Evolutionary conservation across 2,329 filamentous ascomycete species (phyloP), one percentile per base, ranked within the genome.

Genomic region (Clarireedia monteithiana): DNA sequence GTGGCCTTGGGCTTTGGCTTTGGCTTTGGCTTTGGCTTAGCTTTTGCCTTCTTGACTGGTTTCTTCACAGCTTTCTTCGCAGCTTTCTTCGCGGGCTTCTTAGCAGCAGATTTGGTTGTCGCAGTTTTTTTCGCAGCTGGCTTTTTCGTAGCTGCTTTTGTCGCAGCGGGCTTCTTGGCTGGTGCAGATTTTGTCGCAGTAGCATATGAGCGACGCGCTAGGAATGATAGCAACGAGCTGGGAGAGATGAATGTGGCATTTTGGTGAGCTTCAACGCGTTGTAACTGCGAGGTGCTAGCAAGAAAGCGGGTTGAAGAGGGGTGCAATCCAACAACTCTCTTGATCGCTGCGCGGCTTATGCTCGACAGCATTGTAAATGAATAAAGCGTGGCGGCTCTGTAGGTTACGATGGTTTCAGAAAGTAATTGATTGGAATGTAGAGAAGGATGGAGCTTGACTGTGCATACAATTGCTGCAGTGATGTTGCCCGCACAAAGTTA

Each of bases 271-370:
- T 60, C 50, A 48, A 64, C 62, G 61, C 64, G 64, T 60, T 65
- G 60, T 24, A 64, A 58, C 46, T 62, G 61, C 60, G 58, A 60
- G 39, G 60, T 40, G 40, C 56, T 59, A 42, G 59, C 61, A 24
- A 61, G 47, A 57, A 65, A 59, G 63, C 58, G 57, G 51, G 59
- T 63, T 59, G 65, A 62, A 63, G 66, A 64, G 45, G 51, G 17
- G n/a, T 60, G 58, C 48, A 55, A 56, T 56, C 59, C 59, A 49
- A 58, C 58, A 30, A 62, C 58, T 55, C 67, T 63, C 52, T 63
- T 59, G 20, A 67, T 56, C 14, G 69, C 62, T 27, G 66, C 63
- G 54, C 69, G 66, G 53, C 67, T 64, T 56, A 67, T 64, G 47
- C 59, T 61, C 45, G 67, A 65, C 53, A 70, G 58, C 70, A 71